Base-by-base conservation (phyloP, 345 rosid genomes). In the Theobroma cacao region DNA sequence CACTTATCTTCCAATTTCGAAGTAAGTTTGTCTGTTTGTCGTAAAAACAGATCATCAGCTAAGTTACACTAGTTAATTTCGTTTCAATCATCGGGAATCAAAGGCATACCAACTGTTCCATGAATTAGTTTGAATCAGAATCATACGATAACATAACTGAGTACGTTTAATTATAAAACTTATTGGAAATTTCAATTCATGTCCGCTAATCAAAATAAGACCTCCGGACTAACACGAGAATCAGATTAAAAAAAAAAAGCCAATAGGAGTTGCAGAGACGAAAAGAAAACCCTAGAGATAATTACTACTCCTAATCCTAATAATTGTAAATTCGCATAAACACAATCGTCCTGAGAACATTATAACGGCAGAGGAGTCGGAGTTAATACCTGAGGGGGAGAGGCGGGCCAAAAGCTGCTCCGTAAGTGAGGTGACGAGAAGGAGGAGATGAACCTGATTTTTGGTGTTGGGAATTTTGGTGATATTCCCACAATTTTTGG, bases 271-370 rank as follows among this genome's bases (percentile, higher is more conserved):
- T 52, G 1, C 22, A 22, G 5, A 52, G 56, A 52, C 56, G 26
- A 55, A 55, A 55, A 68, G 31, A 47, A 68, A 68, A 68, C 53
- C 73, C 73, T 68, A 68, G 50, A 68, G 22, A 68, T 12, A 40
- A 68, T n/a, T 68, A 11, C 17, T 59, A 59, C 34, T 28, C 33
- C 33, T 26, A 28, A 59, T 28, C 64, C 64, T 28, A 28, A 28
- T 26, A 59, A 26, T 13, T 12, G 64, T 28, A 26, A 59, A 26
- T 59, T 59, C 34, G 34, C 7, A 26, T 5, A 26, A 59, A 28
- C 15, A 58, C 34, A 59, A 28, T 26, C 18, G 17, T 59, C 64
- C 7, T 59, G 34, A 59, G 28, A 59, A 59, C 18, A 26, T 12
- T 26, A 59, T 4, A 28, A 26, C 30, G 30, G 34, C 6, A 28